Evolutionary conservation across 192 early-diverging fungal genomes (phyloP).

Genomic region (Mortierella claussenii): DNA sequence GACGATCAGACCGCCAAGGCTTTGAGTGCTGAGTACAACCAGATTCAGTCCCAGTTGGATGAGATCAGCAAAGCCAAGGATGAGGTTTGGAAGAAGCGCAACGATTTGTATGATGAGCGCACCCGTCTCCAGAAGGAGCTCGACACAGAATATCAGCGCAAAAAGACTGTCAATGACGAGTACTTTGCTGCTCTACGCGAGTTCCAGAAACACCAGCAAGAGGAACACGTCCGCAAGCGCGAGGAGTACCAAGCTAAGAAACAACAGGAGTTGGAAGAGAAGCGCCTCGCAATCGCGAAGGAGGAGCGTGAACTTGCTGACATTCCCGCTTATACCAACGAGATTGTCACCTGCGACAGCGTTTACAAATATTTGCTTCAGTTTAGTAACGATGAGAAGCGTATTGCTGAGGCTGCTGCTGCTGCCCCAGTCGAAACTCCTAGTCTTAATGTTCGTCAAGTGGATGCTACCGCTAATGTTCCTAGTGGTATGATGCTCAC

Average conservation of each 20-base stretch:
- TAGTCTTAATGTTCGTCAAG: conserved; percentile 62
- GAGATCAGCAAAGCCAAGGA: conserved; percentile 70
- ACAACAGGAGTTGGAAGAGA: conserved; percentile 73
- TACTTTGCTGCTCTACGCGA: conserved; percentile 80
- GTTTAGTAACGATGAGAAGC: conserved; percentile 53
- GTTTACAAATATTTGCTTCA: conserved; percentile 80
- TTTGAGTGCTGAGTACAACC: conserved; percentile 74
- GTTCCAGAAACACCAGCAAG: conserved; percentile 75
- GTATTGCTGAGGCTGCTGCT: conserved; percentile 48
- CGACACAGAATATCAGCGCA: conserved; percentile 73
- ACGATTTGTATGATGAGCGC: conserved; percentile 76
- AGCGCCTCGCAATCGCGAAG: conserved; percentile 74
- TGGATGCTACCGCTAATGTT: conserved; percentile 65
- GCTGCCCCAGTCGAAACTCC: conserved; percentile 51
- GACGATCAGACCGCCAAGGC: conserved; percentile 72
- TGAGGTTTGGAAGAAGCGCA: conserved; percentile 69
- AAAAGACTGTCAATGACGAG: conserved; percentile 74
- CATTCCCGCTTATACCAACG: conserved; percentile 85
- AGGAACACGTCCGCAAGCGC: conserved; percentile 71
- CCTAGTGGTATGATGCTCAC: conserved; percentile 83
- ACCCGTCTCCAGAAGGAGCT: conserved; percentile 75
- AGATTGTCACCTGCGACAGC: conserved; percentile 86
- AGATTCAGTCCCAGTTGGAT: conserved; percentile 79
- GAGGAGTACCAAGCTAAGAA: conserved; percentile 76
- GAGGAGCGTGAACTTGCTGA: conserved; percentile 88